Evolutionary conservation across 768 basidiomycete genomes (phyloP), one percentile per base, ranked within the genome.

Genomic region (Trametes gibbosa): DNA sequence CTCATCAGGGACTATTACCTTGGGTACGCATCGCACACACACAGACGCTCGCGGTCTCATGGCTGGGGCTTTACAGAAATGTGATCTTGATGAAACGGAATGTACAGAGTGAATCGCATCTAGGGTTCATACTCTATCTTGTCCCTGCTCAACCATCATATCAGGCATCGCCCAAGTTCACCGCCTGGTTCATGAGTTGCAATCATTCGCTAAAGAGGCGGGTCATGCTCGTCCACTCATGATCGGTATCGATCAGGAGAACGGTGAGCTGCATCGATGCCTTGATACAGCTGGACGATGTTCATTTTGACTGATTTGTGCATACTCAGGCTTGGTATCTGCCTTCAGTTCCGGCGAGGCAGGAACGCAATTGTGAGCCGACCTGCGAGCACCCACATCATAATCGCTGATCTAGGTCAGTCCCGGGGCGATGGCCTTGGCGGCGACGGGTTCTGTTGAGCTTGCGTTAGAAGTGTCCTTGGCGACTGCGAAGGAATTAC

Each of bases 241-340:
- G 65, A 82, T 89, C 42, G 87, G 87, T 1, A 88, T 81, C 17
- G 87, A 89, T 73, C 88, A 89, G 68, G 88, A 90, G 67, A 87
- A 87, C 64, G 88, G 87, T 82, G n/a, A 5, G 65, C 52, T 61
- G 5, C 41, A 32, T 32, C 29, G 29, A 10, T 32, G 29, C 29
- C 29, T 32, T 32, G 29, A 32, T 32, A 32, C 10, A 10, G 4
- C 29, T 32, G 29, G 5, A 10, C 5, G 4, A 32, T 32, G 29
- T 10, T 40, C 42, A 34, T 27, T 8, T 8, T 24, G 21, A 34
- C 10, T 37, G 50, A 40, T 41, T 50, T 17, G 14, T n/a, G 7
- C 35, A n/a, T 23, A 7, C 32, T 29, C 40, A 88, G 87, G 87
- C 42, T 76, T 87, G 4, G 84, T 85, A n/a, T 87, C 87, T 1